Percentiles rank a stretch among this genome's conserved stretches.
Conservation (phyloP, 2,329 filamentous ascomycete genomes). For the Clonostachys rhizophaga region DNA sequence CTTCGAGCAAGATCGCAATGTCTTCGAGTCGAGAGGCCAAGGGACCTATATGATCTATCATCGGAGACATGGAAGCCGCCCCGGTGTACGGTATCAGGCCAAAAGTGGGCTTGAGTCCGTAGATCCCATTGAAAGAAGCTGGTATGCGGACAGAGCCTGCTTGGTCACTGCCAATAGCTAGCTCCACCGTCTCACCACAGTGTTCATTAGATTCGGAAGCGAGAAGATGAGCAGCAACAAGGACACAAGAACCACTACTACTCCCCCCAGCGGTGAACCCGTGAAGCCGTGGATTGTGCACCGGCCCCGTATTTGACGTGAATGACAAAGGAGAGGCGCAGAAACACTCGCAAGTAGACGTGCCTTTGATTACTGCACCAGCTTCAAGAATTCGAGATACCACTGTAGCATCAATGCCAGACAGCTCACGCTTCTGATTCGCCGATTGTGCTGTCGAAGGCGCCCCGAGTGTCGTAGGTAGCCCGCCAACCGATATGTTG, state of each 20-base stretch:
- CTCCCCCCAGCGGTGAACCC: slow-evolving; percentile 19
- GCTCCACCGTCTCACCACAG: slow-evolving; percentile 9
- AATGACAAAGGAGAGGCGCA: slow-evolving; percentile 18
- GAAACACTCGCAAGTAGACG: slow-evolving; percentile 19
- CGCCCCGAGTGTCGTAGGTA: slow-evolving; percentile 15
- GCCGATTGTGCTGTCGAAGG: too few species aligned
- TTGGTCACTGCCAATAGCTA: slow-evolving; percentile 22
- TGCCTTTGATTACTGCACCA: slow-evolving; percentile 15
- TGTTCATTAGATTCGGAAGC: neutral
- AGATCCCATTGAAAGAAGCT: slow-evolving; percentile 19
- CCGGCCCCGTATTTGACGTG: slow-evolving; percentile 17
- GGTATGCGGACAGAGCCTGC: slow-evolving; percentile 23
- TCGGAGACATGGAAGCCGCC: slow-evolving; percentile 26
- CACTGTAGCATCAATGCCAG: slow-evolving; percentile 10
- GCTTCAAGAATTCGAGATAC: slow-evolving; percentile 15
- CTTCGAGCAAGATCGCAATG: slow-evolving; percentile 26
- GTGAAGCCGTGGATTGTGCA: slow-evolving; percentile 15
- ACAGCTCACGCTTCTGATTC: slow-evolving; percentile 1
- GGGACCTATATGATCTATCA: slow-evolving; percentile 39
- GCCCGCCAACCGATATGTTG: slow-evolving; percentile 17
- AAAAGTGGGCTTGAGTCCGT: slow-evolving; percentile 31
- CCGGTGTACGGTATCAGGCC: slow-evolving; percentile 39
- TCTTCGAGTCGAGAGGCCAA: slow-evolving; percentile 33
- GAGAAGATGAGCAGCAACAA: slow-evolving; percentile 14
- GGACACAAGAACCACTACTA: slow-evolving; percentile 20